phyloP scores from a whole-genome alignment of 2,329 filamentous ascomycete genomes.

The Sporothrix globosa region DNA sequence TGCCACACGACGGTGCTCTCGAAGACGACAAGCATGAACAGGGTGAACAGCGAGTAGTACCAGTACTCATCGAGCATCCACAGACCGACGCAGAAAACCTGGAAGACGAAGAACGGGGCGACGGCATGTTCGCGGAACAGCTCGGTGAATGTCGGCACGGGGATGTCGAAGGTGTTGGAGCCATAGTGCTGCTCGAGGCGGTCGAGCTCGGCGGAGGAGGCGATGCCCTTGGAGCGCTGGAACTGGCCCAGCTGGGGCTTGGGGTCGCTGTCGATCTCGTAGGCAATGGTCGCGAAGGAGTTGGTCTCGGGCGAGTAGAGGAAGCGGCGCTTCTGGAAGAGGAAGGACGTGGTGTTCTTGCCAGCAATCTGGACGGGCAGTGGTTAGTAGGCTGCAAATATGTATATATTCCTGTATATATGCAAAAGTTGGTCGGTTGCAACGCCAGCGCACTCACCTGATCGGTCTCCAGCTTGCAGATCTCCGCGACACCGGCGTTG shows the following conservation, averaged over 20 bases:
- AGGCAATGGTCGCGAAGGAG: slow-evolving; percentile 79
- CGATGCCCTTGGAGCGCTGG: slow-evolving; percentile 77
- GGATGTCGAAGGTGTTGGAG: slow-evolving; percentile 94
- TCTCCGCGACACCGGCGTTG: slow-evolving; percentile 87
- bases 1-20: slow-evolving; percentile 99
- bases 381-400: not conserved
- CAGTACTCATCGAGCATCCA: slow-evolving; percentile 99
- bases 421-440: not conserved
- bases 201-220: slow-evolving; percentile 72
- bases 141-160: slow-evolving; percentile 92
- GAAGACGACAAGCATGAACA: slow-evolving; percentile 97
- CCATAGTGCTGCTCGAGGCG: slow-evolving; percentile 91
- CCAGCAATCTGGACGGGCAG: slow-evolving; percentile 61
- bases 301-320: slow-evolving; percentile 73
- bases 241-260: slow-evolving; percentile 78
- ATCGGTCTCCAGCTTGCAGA: slow-evolving; percentile 79
- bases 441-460: slow-evolving; percentile 51
- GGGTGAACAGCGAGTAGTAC: slow-evolving; percentile 99
- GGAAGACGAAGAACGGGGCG: slow-evolving; percentile 98
- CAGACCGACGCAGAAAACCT: slow-evolving; percentile 95
- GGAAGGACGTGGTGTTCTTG: slow-evolving; percentile 79
- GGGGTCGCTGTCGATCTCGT: slow-evolving; percentile 81
- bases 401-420: not conserved
- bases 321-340: slow-evolving; percentile 98
- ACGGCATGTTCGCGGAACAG: slow-evolving; percentile 98